These are phyloP conservation scores for Royoungia palumana DNA, from an alignment of 768 basidiomycete genomes.

Conservation along the genomic window DNA sequence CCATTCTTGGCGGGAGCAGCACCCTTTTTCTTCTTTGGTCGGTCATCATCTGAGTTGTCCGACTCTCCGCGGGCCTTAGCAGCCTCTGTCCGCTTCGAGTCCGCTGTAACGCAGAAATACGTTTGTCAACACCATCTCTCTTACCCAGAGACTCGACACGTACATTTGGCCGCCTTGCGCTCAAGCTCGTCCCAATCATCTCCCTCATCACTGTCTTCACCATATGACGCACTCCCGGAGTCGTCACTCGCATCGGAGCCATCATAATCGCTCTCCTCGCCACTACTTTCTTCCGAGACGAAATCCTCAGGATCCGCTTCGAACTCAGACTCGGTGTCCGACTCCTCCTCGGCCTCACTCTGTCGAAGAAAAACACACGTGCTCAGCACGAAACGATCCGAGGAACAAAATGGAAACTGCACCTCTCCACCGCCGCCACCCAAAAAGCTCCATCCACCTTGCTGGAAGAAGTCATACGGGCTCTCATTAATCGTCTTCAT, in stretches of 20 bases:
- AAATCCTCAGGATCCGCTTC: slow-evolving; percentile 46
- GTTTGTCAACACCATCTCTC: neutral
- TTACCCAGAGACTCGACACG: slow-evolving; percentile 10
- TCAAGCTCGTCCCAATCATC: slow-evolving; percentile 98
- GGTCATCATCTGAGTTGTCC: slow-evolving; percentile 51
- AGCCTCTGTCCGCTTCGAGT: slow-evolving; percentile 45
- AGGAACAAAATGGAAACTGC: slow-evolving; percentile 21
- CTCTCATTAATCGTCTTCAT: slow-evolving; percentile 99
- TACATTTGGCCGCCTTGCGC: slow-evolving; percentile 85
- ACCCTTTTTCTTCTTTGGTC: slow-evolving; percentile 39
- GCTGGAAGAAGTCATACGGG: slow-evolving; percentile 91
- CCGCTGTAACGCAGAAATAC: slow-evolving; percentile 33
- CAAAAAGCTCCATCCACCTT: slow-evolving; percentile 97
- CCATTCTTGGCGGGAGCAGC: slow-evolving; percentile 12
- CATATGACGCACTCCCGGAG: slow-evolving; percentile 64
- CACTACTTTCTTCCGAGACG: slow-evolving; percentile 42
- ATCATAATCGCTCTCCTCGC: slow-evolving; percentile 54
- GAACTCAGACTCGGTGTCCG: slow-evolving; percentile 67
- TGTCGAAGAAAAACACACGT: slow-evolving; percentile 33
- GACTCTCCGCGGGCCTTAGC: slow-evolving; percentile 41
- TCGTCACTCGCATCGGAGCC: slow-evolving; percentile 53
- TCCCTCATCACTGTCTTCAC: slow-evolving; percentile 65
- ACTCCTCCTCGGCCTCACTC: slow-evolving; percentile 61
- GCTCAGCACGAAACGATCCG: slow-evolving; percentile 29
- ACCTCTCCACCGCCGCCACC: slow-evolving; percentile 71